Evolutionary conservation across 2,329 filamentous ascomycete genomes (phyloP), one percentile per base, ranked within the genome.

Genomic region (Delphinella strobiligena): DNA sequence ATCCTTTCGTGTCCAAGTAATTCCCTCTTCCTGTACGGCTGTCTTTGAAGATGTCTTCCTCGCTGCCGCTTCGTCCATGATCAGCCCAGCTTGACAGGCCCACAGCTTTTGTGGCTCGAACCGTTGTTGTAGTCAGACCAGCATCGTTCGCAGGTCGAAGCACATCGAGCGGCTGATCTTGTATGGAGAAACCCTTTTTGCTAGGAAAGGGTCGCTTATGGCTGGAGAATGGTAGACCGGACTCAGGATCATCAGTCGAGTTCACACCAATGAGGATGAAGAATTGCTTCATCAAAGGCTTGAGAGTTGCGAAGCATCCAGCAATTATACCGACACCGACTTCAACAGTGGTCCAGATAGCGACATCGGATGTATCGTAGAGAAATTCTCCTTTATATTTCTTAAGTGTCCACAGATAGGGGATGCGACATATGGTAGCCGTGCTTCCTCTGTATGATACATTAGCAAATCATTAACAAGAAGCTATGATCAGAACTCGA

Each of bases 221-320:
- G 22, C 7, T 27, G 12, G 22, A 27, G 7, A 7, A 27, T 12
- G 22, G 22, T 27, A 27, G 22, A 12, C 12, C 12, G 7, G 22
- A 27, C 22, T 7, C 7, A 7, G 22, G 22, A 7, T 7, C 7
- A 7, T 7, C 22, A n/a, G 11, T 34, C 19, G 22, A 33, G 22
- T 27, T 7, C 18, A 41, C 37, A 11, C 39, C 39, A 18, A 41
- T 30, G 14, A 37, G 17, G 15, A 16, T 24, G 10, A 40, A 18
- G 29, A 39, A 34, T n/a, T 30, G 19, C 19, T 42, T 36, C 19
- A 72, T 55, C 0, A 73, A 59, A 1, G 69, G 69, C 3, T 66
- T 62, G 5, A 71, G 59, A 2, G 67, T 71, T 5, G 67, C 67
- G 5, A 71, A 58, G 43, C 61, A 65, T 12, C 61, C 66, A 8